Conservation (phyloP, 2,329 filamentous ascomycete species). For the Ophiostoma angusticollis region DNA sequence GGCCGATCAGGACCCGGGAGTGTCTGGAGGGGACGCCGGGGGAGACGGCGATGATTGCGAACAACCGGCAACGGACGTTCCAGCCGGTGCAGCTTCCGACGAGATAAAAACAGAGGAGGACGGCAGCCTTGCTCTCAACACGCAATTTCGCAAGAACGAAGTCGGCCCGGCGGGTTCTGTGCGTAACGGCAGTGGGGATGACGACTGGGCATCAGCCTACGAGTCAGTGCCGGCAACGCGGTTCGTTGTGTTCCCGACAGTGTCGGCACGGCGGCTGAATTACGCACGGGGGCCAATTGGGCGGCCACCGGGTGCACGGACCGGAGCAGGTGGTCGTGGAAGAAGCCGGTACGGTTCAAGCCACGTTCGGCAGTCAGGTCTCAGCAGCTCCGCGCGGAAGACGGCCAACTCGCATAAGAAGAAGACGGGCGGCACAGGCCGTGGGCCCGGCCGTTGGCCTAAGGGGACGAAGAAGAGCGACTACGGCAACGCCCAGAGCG, state of each 20-base stretch:
- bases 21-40: background rate
- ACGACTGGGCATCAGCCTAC: slow-evolving; percentile 36
- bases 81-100: background rate
- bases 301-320: slow-evolving; percentile 26
- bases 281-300: slow-evolving; percentile 30
- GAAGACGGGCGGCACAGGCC: slow-evolving; percentile 49
- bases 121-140: too few relatives aligned
- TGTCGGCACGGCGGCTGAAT: slow-evolving; percentile 37
- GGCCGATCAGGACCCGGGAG: background rate
- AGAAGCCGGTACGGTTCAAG: slow-evolving; percentile 25
- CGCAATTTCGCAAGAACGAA: too few relatives aligned
- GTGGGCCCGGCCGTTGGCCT: slow-evolving; percentile 52
- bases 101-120: slow-evolving; percentile 14
- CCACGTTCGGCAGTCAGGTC: slow-evolving; percentile 19
- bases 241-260: slow-evolving; percentile 66
- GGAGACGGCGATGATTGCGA: too few relatives aligned
- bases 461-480: slow-evolving; percentile 57
- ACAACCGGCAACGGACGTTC: too few relatives aligned
- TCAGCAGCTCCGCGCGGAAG: slow-evolving; percentile 26
- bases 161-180: too few relatives aligned
- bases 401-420: slow-evolving; percentile 27
- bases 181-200: slow-evolving; percentile 15
- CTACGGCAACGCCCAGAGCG: slow-evolving; percentile 53
- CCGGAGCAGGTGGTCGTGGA: slow-evolving; percentile 24
- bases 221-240: slow-evolving; percentile 52